Base-by-base conservation (phyloP, 352 stramenopile genomes). In the Plasmopara viticola region DNA sequence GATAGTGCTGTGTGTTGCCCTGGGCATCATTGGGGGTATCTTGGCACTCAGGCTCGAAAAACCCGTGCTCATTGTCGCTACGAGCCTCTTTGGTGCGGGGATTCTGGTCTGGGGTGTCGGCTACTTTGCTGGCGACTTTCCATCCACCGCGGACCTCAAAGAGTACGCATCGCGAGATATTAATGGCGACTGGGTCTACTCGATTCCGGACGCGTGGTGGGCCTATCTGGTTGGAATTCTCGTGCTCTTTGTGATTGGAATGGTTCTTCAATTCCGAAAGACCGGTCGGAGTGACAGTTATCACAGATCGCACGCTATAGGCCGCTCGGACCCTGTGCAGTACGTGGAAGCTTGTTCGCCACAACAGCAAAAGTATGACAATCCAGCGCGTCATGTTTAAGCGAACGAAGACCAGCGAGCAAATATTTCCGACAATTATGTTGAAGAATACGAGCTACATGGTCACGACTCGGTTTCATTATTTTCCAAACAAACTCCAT, bases 181-280 rank as follows among this genome's bases (percentile, higher is more conserved):
- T 18, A 69, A 81, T 53, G 66, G 61, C 20, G 48, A 79, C 44
- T 79, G 63, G 67, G 59, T 77, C 28, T 84, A 83, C 58, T 60
- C 59, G 39, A 82, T 87, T 38, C 77, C 77, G 12, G 54, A 60
- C 7, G 71, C 72, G 10, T 87, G 73, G 72, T 86, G 74, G 74
- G 74, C 17, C 6, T 88, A 88, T 52, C 47, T 84, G 12, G 66
- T 45, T 0, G 68, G 62, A 13, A 84, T 76, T 35, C 40, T 84
- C 10, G 60, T 86, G 56, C 70, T 88, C 34, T 76, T 73, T 34
- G 51, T 67, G 20, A 39, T 88, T 13, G 74, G 73, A 5, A 52
- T 80, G 48, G 64, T 72, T 37, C 51, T 88, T n/a, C 78, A 86
- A 54, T 84, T 85, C 60, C 61, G 61, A 51, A 84, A 79, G 66